Percentiles rank a stretch among this genome's conserved stretches.
Conservation (phyloP, 495 filamentous ascomycete genomes). For the Tetracladium setigerum region DNA sequence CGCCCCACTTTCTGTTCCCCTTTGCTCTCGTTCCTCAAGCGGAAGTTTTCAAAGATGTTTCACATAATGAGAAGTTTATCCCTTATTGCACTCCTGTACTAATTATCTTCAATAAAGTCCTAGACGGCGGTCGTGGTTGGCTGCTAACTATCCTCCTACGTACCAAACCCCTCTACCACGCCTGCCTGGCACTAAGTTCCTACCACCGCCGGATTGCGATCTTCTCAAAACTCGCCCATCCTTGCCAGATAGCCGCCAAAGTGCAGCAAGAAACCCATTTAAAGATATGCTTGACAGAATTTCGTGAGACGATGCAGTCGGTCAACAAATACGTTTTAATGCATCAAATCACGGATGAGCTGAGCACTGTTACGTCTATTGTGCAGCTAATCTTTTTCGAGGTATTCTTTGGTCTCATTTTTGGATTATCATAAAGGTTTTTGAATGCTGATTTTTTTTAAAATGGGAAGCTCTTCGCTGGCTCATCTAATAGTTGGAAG, state of each 20-base stretch:
- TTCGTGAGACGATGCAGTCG: conserved; percentile 23
- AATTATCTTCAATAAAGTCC: conserved; percentile 3
- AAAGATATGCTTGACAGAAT: conserved; percentile 31
- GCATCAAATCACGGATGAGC: conserved; percentile 7
- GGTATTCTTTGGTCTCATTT: conserved; percentile 26
- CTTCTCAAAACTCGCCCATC: neutral
- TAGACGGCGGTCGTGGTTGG: conserved; percentile 16
- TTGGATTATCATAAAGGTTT: neutral
- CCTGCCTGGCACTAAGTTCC: conserved; percentile 8
- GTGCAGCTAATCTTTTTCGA: conserved; percentile 16
- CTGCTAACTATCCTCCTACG: conserved; percentile 9
- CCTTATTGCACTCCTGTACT: too few relatives aligned
- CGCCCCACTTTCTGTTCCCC: too few relatives aligned
- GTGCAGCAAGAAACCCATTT: conserved; percentile 31
- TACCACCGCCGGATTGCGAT: conserved; percentile 2
- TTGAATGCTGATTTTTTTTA: neutral
- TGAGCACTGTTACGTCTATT: conserved; percentile 14
- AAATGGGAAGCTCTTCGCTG: conserved; percentile 14
- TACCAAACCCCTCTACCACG: conserved; percentile 14
- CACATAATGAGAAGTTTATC: too few relatives aligned
- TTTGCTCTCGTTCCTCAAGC: too few relatives aligned
- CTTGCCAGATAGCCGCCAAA: conserved; percentile 28
- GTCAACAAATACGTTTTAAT: conserved; percentile 19
- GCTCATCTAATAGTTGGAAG: conserved; percentile 6
- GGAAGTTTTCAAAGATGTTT: too few relatives aligned